Evolutionary conservation across 176 grass and related monocot species (phyloP), one percentile per base, ranked within the genome.

Genomic region (Pharus latifolius): DNA sequence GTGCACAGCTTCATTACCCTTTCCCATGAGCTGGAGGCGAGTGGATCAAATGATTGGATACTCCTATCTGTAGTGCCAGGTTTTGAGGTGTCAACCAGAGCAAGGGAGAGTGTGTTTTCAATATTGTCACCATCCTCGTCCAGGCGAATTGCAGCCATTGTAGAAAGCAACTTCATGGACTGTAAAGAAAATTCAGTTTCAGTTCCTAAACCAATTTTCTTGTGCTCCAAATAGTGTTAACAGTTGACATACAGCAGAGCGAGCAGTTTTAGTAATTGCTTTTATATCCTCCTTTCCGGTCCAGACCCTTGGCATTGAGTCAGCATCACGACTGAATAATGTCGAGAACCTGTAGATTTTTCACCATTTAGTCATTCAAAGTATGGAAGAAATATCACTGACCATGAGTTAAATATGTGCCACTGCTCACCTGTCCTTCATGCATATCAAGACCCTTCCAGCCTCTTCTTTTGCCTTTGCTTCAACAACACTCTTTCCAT

Each of bases 261-360:
- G 90, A 70, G 96, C 90, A 45, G 84, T 70, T 90, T 99, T 99
- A 59, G 96, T 99, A 44, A 99, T 99, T 43, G 96, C 74, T 86
- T 87, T 99, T 42, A 99, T 94, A 70, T 99, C 96, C 80, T 99
- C 96, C 49, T 95, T 99, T 70, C 96, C 96, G 31, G 96, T 95
- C 96, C 96, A 99, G 48, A 99, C 76, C 69, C 96, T 86, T 60
- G 90, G 96, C 90, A 99, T 99, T 2, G 94, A 98, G 55, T 99
- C 96, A 65, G 82, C 76, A 84, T 99, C 96, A 15, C 79, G 87
- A 60, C 87, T 91, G 61, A 99, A 99, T 58, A 99, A 82, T 56
- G 73, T 94, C 2, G 90, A 83, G 46, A 99, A 99, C 85, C 96
- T 99, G 73, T 42, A 61, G 17, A 73, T 18, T 55, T 27, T 60